Evolutionary conservation across 2,329 filamentous ascomycete genomes (phyloP).

Genomic region (Samsoniella hepiali): DNA sequence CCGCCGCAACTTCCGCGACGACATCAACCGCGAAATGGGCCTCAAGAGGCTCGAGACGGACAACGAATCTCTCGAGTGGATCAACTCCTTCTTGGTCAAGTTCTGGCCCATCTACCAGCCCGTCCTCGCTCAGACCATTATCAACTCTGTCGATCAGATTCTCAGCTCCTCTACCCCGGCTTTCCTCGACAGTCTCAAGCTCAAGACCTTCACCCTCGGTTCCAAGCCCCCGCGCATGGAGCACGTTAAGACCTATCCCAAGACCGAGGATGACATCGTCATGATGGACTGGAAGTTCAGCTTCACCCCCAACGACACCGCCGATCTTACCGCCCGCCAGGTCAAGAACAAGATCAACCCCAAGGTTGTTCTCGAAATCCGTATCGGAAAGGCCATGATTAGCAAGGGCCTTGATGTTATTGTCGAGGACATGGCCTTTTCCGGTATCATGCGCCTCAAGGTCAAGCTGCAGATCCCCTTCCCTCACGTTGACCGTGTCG

Average conservation of each 20-base stretch:
- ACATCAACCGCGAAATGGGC: conserved; percentile 83
- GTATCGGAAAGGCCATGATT: conserved; percentile 92
- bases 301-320: conserved; percentile 92
- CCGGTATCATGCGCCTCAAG: conserved; percentile 93
- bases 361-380: conserved; percentile 91
- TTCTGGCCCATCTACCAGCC: conserved; percentile 99
- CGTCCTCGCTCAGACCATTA: conserved; percentile 85
- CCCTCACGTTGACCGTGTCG: conserved; percentile 89
- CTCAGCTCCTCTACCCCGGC: conserved; percentile 86
- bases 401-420: conserved; percentile 97
- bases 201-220: conserved; percentile 91
- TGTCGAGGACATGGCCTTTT: conserved; percentile 96
- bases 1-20: conserved; percentile 92
- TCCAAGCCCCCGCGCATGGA: conserved; percentile 95
- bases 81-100: conserved; percentile 97
- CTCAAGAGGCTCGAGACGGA: conserved; percentile 87
- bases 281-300: conserved; percentile 99
- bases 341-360: conserved; percentile 95
- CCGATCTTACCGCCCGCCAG: conserved; percentile 86
- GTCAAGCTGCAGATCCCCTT: conserved; percentile 96
- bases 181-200: conserved; percentile 88
- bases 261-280: conserved; percentile 89
- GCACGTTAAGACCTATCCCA: conserved; percentile 97
- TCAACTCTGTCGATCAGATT: conserved; percentile 93
- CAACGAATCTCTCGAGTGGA: conserved; percentile 93